Base-by-base conservation (phyloP, 352 stramenopile genomes). In the Pythium oligandrum region DNA sequence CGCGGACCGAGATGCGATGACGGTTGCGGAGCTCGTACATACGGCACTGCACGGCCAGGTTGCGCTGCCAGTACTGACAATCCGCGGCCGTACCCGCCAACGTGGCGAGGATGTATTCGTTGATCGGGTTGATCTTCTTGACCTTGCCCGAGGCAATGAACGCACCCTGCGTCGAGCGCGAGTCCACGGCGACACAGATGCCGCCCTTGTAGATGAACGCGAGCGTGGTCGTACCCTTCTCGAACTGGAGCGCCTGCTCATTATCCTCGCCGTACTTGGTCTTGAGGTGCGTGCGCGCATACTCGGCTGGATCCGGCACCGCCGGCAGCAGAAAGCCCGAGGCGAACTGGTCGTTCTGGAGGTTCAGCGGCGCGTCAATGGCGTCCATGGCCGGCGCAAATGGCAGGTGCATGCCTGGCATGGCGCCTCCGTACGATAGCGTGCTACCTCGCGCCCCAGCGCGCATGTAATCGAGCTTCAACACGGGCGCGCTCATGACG, bases 121-220 rank as follows among this genome's bases (percentile, higher is more conserved):
- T 99, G 78, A 99, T 99, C 75, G 98, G 91, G 78, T 99, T 99
- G 12, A 99, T 86, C 78, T 99, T 99, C 70, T 99, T 98, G 33
- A 99, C 97, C 39, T 97, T 97, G 31, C 96, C 89, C 33, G 96
- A 99, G 6, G 96, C 93, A 45, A 99, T 98, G 89, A 99, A 99
- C 36, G 94, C 80, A 6, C 98, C 98, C 90, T 98, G 98, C 34
- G 97, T 99, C 37, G 96, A 98, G 59, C 98, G 90, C 53, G 97
- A 99, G 79, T 99, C 98, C 37, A 99, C 98, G 49, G 91, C 96
- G 33, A 99, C 95, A 61, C 99, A 86, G 60, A 99, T 98, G 47
- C 97, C 93, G 44, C 92, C 92, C 59, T 99, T 82, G 78, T 99
- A 99, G 77, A 99, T 99, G 80, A 99, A 99, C 36, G 96, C 97